A percentile compares a stretch with the other conserved stretches of the same genome.
phyloP scores from a whole-genome alignment of 1,284 basidiomycete genomes.

The Taiwanofungus camphoratus region DNA sequence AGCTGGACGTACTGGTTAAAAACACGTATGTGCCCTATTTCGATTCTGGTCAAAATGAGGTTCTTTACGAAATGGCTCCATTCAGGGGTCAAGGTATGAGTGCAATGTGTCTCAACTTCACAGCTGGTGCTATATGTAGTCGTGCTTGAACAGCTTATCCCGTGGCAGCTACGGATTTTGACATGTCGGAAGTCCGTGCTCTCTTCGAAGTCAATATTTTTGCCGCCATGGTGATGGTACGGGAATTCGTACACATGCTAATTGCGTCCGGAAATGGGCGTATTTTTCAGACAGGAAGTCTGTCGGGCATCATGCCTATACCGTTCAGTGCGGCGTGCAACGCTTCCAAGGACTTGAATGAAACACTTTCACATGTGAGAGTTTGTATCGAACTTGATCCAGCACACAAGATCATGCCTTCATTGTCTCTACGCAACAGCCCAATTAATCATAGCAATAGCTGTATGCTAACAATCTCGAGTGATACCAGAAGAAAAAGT shows the following conservation, averaged over 20 bases:
- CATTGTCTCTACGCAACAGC: no score
- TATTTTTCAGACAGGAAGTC: constrained; percentile 1
- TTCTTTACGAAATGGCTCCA: no score
- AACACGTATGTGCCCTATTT: not conserved
- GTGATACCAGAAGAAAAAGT: no score
- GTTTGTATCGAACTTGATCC: no score
- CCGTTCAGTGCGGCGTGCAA: constrained; percentile 1
- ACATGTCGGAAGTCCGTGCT: not conserved
- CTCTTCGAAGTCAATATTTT: constrained; percentile 2
- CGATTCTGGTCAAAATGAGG: no score
- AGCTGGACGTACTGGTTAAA: constrained; percentile 17
- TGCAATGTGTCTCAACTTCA: no score
- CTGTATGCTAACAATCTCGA: no score
- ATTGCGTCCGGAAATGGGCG: constrained; percentile 1
- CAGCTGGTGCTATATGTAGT: no score
- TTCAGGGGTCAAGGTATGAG: constrained; percentile 1
- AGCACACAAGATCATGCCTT: no score
- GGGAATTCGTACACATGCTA: constrained; percentile 1
- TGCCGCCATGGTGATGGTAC: constrained; percentile 1
- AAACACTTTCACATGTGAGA: no score
- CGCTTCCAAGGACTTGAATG: constrained; percentile 2
- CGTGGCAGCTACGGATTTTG: constrained; percentile 1
- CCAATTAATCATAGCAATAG: no score
- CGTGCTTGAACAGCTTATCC: not conserved
- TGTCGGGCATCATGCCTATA: not conserved